Evolutionary conservation across 2,329 filamentous ascomycete species (phyloP), one percentile per base, ranked within the genome.

Genomic region (Calonectria pauciramosa): DNA sequence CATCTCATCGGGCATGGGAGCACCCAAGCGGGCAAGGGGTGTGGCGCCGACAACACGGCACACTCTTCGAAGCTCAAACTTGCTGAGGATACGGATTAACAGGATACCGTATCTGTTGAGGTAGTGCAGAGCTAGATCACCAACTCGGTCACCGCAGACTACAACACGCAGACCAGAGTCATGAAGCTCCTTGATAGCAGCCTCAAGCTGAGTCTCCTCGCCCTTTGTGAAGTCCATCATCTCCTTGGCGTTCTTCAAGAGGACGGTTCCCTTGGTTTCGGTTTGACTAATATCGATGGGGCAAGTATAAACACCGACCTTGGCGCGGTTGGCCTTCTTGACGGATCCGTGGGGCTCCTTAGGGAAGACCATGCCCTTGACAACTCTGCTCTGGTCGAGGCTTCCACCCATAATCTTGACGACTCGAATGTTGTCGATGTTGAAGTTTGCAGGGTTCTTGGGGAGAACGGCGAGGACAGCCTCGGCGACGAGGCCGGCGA

Each of bases 1-100:
- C 96, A 98, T 99, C 90, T 99, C 97, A 81, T 99, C 97, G n/a
- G 97, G 97, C 97, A 99, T 99, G 56, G 97, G 97, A 20, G 97
- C 97, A 78, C 97, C 97, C 63, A 99, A 90, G 81, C 97, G 94
- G 68, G 97, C 97, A 76, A 99, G 91, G n/a, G 97, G 97, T 18
- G 97, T 98, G 71, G 97, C 97, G 76, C 96, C 96, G 68, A 99
- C 96, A 30, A 99, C 97, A 76, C 97, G 94, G 90, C 97, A 99
- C 82, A 99, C 90, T 82, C 97, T 92, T 80, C 97, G 94, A 75
- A 99, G 92, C 88, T 99, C 97, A 83, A 99, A 99, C 87, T 99
- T 99, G 88, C 96, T 98, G 82, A 99, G 92, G 79, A 99, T 94
- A 87, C 98, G 98, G 89, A 99, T 96, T 83, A 97, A 93, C 63